Base-by-base conservation (phyloP, 1,284 basidiomycete species). In the Irpex sp. region DNA sequence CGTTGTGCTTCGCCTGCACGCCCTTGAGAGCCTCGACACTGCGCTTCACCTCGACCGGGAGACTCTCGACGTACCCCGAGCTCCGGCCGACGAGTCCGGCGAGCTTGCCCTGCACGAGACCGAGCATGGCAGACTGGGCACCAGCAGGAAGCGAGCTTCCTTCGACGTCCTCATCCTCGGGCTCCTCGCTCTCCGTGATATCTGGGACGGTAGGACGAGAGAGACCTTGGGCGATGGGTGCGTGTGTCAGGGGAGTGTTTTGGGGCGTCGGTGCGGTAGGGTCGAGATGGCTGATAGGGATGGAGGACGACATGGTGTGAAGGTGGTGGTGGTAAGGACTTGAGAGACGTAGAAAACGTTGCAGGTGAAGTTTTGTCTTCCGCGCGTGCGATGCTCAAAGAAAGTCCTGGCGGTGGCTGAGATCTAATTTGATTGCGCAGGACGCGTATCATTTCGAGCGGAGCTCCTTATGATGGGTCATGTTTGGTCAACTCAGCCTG, bases 11-110 rank as follows among this genome's bases (percentile, higher is more conserved):
- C 69, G 89, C 88, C 78, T 98, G 96, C 54, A 99, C 84, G 64
- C 96, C 97, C 78, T 98, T 97, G 72, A 99, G 83, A 48, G 90
- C 97, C 79, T 97, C 93, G 73, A 98, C 82, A 72, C 89, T 92
- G 75, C 89, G 83, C 79, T 93, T 94, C 71, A 97, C 87, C 62
- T 91, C 87, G 57, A 83, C 78, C 11, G 96, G 93, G 56, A 98
- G 86, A 71, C 83, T 85, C 82, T 98, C 94, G 76, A 95, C 83
- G 78, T 94, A 94, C 47, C 93, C 93, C 8, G 91, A 93, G 69
- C 90, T 91, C 72, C 86, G 85, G 65, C 93, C 93, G 68, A 94
- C 80, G 54, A 95, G 83, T 68, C 79, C 79, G 56, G 82, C 82
- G 61, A 95, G 85, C 72, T 83, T 84, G 68, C 81, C 81, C 68